Base-by-base conservation (phyloP, 352 stramenopile genomes). In the Detonula confervacea region DNA sequence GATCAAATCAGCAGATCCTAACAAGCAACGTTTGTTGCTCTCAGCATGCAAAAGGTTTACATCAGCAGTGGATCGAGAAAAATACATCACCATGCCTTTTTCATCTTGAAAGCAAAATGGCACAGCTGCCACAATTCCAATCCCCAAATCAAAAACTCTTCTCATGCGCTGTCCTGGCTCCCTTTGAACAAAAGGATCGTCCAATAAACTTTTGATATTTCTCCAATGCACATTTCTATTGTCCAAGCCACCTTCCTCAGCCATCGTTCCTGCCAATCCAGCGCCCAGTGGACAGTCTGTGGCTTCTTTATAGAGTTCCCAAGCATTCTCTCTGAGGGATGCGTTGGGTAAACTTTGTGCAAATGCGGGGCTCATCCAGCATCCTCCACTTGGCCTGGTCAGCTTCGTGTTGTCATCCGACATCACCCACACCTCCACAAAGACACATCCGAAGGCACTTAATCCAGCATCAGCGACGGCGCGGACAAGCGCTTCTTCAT, bases 391-490 rank as follows among this genome's bases (percentile, higher is more conserved):
- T 5, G 73, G 65, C 37, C 77, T 64, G 35, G 30, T 69, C 39
- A 86, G 46, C 2, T 73, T 25, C 33, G 35, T 78, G 16, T 25
- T 11, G 11, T 56, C 47, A 12, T 47, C 42, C 35, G 57, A 63
- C 59, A 77, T 37, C n/a, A 78, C 56, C 77, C 77, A 86, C 22
- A 82, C 56, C 69, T 86, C 77, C 2, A 82, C 60, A 24, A 79
- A 62, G 33, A 78, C 54, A 29, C 52, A 64, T 30, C 77, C 77
- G 49, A 62, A 86, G 9, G 77, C 72, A 47, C 54, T 81, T 25
- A 68, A 52, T 20, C 77, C 71, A 11, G 77, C 66, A 79, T 86
- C 77, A n/a, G 8, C 24, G 0, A 86, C 51, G 1, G 56, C 27
- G 5, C 46, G 33, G 18, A 24, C 16, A 14, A 86, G 24, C 11